Percentiles rank a stretch among this genome's conserved stretches.
These are phyloP conservation scores for Coffea eugenioides DNA, from an alignment of 257 asterid species.

Conservation along the genomic window DNA sequence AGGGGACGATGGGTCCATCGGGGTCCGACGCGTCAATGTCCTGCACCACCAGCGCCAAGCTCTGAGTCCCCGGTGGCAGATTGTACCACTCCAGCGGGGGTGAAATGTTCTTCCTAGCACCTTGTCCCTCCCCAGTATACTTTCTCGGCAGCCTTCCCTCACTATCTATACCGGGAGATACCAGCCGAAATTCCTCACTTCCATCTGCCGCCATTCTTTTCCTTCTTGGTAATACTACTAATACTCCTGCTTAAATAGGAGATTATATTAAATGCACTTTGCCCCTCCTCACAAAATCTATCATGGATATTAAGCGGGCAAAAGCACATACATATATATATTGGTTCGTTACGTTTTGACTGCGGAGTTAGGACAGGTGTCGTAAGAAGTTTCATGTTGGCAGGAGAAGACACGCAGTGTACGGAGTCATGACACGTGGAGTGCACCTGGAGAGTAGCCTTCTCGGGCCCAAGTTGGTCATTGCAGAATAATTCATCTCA, in stretches of 20 bases:
- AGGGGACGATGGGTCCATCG: constrained; percentile 53
- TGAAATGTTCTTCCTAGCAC: constrained; percentile 57
- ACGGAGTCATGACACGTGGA: constrained; percentile 9
- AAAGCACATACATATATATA: background rate
- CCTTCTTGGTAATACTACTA: too few species aligned
- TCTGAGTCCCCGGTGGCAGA: constrained; percentile 57
- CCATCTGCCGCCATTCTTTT: constrained; percentile 45
- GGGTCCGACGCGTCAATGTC: constrained; percentile 85
- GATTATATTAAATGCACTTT: too few species aligned
- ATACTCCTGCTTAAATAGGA: too few species aligned
- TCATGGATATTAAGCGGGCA: too few species aligned
- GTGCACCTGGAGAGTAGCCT: background rate
- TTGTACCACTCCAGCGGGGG: constrained; percentile 92
- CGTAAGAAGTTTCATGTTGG: constrained; percentile 28
- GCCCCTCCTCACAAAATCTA: too few species aligned
- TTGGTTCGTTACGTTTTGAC: background rate
- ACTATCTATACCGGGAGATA: constrained; percentile 39
- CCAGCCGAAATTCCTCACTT: constrained; percentile 64
- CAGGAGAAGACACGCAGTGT: constrained; percentile 9
- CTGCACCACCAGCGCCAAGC: constrained; percentile 60
- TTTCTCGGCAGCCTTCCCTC: constrained; percentile 74
- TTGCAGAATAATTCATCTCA: background rate
- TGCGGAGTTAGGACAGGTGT: constrained; percentile 22
- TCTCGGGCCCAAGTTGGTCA: background rate
- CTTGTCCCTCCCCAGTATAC: constrained; percentile 79